Evolutionary conservation across 345 rosid genomes (phyloP), one percentile per base, ranked within the genome.

Genomic region (Litchi chinensis): DNA sequence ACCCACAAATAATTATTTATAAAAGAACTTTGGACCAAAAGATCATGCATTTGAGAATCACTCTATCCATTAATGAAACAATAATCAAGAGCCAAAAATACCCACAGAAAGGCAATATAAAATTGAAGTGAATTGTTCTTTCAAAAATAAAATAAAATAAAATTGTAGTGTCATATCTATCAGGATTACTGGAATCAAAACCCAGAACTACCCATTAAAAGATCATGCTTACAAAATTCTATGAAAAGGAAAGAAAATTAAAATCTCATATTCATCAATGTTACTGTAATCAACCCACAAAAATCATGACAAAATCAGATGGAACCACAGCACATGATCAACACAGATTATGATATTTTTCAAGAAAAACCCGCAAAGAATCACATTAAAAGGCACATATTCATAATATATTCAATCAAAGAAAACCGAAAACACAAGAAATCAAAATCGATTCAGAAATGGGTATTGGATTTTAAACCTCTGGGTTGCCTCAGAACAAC

Each of bases 401-500:
- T 16, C 3, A 50, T 10, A 16, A 50, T 50, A 50, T 50, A 11
- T 50, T 50, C 54, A 11, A 18, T 10, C 19, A 59, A 57, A 73
- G 39, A 12, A 70, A 32, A 54, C 9, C 9, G 54, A 62, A 65
- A 37, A 12, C 64, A 18, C 18, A 5, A 18, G 21, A 52, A 24
- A 71, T 28, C 19, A n/a, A 44, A 62, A 43, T 15, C 1, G 28
- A 73, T n/a, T n/a, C n/a, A n/a, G n/a, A n/a, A 12, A 73, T 28
- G 3, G 74, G 50, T 26, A 46, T 16, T 24, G 50, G 63, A n/a
- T 13, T 16, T 11, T 41, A 44, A 22, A 75, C 78, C 78, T 75
- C 63, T 75, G 71, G 48, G 71, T 46, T 46, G 41, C 62, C 70
- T 65, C 1, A n/a, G 60, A 65, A 64, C 28, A 44, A 48, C 71